Conservation (phyloP, 495 filamentous ascomycete genomes). For the Lindgomyces ingoldianus region DNA sequence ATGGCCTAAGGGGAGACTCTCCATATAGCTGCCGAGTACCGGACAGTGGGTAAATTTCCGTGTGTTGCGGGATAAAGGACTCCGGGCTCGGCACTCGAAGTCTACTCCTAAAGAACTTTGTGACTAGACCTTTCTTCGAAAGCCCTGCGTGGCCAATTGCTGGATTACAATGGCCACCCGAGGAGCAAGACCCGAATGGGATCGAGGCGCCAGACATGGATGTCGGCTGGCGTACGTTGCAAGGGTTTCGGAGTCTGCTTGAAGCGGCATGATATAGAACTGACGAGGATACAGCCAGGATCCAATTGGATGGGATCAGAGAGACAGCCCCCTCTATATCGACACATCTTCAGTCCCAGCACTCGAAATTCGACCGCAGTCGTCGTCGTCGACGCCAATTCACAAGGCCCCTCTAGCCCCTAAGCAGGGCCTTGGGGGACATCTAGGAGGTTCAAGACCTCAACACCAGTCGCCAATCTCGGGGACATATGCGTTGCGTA, state of each 20-base stretch:
- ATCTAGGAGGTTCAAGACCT: slow-evolving; percentile 18
- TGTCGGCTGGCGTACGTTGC: too few relatives aligned
- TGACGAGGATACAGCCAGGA: slow-evolving; percentile 22
- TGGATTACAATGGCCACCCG: neutral
- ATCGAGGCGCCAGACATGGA: too few relatives aligned
- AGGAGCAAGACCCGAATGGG: neutral
- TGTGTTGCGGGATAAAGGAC: too few relatives aligned
- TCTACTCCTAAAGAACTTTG: too few relatives aligned
- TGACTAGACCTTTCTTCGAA: neutral
- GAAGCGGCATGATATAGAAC: neutral
- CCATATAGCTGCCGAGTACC: too few relatives aligned
- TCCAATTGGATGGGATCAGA: slow-evolving; percentile 6
- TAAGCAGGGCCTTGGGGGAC: slow-evolving; percentile 32
- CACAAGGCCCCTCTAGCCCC: slow-evolving; percentile 33
- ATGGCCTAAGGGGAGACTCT: too few relatives aligned
- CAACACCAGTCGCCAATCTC: slow-evolving; percentile 35
- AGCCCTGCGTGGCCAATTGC: neutral
- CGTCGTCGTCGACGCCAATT: neutral
- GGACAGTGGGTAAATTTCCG: too few relatives aligned
- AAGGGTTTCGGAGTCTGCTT: neutral
- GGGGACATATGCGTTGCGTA: slow-evolving; percentile 34
- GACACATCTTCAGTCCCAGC: slow-evolving; percentile 10
- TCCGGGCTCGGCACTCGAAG: too few relatives aligned
- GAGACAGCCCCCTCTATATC: slow-evolving; percentile 7
- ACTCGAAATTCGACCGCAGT: slow-evolving; percentile 8